Base-by-base conservation (phyloP, 352 stramenopile genomes). In the Pythium volutum region DNA sequence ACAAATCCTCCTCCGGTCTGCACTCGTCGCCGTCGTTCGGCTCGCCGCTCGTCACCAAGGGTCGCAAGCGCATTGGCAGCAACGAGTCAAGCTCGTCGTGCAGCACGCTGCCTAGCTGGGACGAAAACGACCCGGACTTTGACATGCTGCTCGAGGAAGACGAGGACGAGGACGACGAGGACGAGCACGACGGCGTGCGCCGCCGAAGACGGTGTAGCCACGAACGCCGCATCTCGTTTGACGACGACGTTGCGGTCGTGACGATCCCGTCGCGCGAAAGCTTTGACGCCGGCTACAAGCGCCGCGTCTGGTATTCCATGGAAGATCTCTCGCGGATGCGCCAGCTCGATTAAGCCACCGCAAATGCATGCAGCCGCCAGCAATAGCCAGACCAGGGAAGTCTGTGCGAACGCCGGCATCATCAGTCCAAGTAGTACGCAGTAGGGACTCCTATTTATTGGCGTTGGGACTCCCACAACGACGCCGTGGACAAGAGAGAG, bases 241-340 rank as follows among this genome's bases (percentile, higher is more conserved):
- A 87, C 47, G 74, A 76, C 33, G 83, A 88, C 53, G 75, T 91
- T 11, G 75, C 88, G 49, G 69, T 93, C 36, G 77, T 89, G 42
- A 79, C 78, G 52, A 93, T 93, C 59, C 83, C 83, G 6, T 68
- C 77, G 36, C 79, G 81, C 50, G 77, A 71, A 34, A 88, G 72
- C 69, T 89, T 89, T 55, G 83, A 93, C 66, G 76, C 76, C 43
- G 80, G 83, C 39, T 88, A 89, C 76, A 93, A 93, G 68, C 72
- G 70, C 27, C 75, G 77, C 47, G 74, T 93, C 12, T 93, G 83
- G 83, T 93, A 93, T 68, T 77, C 81, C 47, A 64, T 62, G 33
- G 83, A 89, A 55, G 83, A 93, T 49, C 75, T 89, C 63, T 68
- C 71, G 48, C 59, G 69, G 65, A 79, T 79, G 77, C 68, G 79